Base-by-base conservation (phyloP, 371 early-diverging fungal genomes). In the Mycotypha africana region DNA sequence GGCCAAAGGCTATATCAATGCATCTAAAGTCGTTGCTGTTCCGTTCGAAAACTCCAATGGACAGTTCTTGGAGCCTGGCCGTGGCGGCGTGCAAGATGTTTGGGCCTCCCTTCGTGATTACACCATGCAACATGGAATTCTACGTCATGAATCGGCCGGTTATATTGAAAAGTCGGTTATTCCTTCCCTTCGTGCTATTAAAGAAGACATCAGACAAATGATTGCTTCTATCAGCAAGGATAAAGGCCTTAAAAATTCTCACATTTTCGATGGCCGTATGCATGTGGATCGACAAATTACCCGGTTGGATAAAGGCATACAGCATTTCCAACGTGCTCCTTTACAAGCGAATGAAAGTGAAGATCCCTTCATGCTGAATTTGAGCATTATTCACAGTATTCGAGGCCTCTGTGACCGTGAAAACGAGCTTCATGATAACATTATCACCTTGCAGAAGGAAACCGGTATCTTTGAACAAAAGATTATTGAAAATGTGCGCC, bases 31-130 rank as follows among this genome's bases (percentile, higher is more conserved):
- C 1, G 47, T 74, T 8, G 24, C 23, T 2, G 11, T 64, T 0
- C 75, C 75, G 7, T 64, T 68, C 16, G 42, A 34, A 0, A 51
- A 64, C 9, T 47, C 52, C 14, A 48, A 52, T 32, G 60, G 62
- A 12, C 69, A 68, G 28, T 70, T 70, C 20, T 44, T 70, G 25
- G 64, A 62, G 42, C 33, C 44, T 2, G 47, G 47, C 2, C 11
- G 32, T 34, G 71, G 71, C 15, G 75, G 75, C 19, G 57, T 70
- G 15, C 75, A 70, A 45, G 65, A 66, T n/a, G 60, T 74, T 2
- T 74, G 68, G 68, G 47, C 47, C 2, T 42, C 71, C 0, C 48
- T 66, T 31, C 62, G 69, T 4, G 60, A 68, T 24, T 70, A 65
- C 35, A 30, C 71, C 1, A 34, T 64, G 30, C 60, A 70, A n/a